Base-by-base conservation (phyloP, 225 moss, liverwort and hornwort genomes). In the Climacium dendroides region DNA sequence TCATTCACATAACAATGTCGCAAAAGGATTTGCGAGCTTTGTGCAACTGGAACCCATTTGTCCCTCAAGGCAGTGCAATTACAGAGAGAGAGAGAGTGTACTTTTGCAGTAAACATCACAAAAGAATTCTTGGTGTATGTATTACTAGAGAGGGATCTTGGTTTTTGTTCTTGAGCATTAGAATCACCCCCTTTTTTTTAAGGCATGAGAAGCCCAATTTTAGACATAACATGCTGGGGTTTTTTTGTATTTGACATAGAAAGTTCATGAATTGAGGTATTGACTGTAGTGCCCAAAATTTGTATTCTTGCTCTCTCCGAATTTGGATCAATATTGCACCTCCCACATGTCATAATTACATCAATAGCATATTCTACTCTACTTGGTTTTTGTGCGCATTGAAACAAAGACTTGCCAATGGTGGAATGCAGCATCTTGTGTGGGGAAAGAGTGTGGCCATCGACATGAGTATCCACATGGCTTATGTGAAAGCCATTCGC, bases 391-490 rank as follows among this genome's bases (percentile, higher is more conserved):
- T 45, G 71, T 35, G 35, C 3, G 4, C 37, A 24, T 7, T 67
- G 7, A 66, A 13, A 70, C 32, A 20, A 83, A 69, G 55, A 29
- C 30, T 62, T 91, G 52, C 15, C n/a, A 20, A 86, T 74, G 72
- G 34, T 83, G 80, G 83, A 75, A 86, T 85, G 91, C 89, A 94
- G 93, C 67, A 91, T 74, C 92, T 98, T 59, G 96, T 97, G 34
- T 98, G 96, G 96, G 95, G 96, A 32, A 96, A 96, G 93, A 96
- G 95, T 87, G 94, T 96, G 67, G 96, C 96, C 59, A 96, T 96
- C 78, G 98, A 98, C 89, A 91, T 92, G 80, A 98, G 98, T 79
- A 96, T 96, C 80, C 98, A 98, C 60, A 96, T 94, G 89, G 96
- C 98, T 39, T 98, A 98, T 74, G 85, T 98, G 34, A 93, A 93